Evolutionary conservation across 2,329 filamentous ascomycete genomes (phyloP).

Genomic region (Pseudogymnoascus verrucosus): DNA sequence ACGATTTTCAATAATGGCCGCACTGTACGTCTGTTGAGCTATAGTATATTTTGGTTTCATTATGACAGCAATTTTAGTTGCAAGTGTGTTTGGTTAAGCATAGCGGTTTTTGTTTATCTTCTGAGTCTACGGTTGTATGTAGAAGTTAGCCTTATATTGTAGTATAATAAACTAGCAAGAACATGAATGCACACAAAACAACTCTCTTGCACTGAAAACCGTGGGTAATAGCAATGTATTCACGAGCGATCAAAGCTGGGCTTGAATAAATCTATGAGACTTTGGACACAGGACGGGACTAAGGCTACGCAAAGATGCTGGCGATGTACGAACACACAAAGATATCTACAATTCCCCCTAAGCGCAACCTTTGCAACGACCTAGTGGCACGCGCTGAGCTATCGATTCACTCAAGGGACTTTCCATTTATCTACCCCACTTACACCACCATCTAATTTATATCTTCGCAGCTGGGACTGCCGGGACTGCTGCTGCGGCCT

Average conservation of each 20-base stretch:
- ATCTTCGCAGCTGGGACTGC: not conserved
- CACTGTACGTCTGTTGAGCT: conserved; percentile 2
- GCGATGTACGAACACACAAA: not conserved
- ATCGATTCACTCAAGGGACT: not conserved
- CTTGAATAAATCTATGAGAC: not conserved
- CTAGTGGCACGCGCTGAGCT: not conserved
- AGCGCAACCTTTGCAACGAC: not conserved
- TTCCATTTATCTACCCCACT: not conserved
- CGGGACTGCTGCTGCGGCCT: not conserved
- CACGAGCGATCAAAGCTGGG: not conserved
- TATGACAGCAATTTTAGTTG: not conserved
- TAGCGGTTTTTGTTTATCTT: not conserved
- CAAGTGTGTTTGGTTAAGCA: not conserved
- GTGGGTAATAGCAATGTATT: not conserved
- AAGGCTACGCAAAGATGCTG: not conserved
- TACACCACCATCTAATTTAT: not conserved
- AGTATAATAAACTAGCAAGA: not conserved
- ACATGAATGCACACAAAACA: not conserved
- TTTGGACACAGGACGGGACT: not conserved
- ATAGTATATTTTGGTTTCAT: not conserved
- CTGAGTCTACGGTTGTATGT: not conserved
- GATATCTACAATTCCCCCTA: not conserved
- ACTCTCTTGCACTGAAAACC: not conserved
- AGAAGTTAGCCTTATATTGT: not conserved
- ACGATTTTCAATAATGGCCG: not conserved